Conservation (phyloP, 2,329 filamentous ascomycete species). For the Rutstroemia sp. region DNA sequence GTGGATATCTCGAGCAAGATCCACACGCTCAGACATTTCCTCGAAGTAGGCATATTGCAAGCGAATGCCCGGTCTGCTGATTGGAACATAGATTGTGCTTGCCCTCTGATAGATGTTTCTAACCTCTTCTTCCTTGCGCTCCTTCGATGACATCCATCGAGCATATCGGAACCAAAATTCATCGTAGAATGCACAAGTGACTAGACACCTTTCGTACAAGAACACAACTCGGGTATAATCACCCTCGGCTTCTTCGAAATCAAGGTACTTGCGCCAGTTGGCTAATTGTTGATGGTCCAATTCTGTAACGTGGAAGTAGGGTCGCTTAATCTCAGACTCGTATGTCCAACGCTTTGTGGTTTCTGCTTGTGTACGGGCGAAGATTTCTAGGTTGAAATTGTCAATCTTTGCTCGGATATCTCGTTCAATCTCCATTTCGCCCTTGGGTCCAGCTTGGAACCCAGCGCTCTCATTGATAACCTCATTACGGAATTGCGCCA, state of each 20-base stretch:
- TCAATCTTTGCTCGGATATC: conserved; percentile 78
- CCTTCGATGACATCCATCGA: conserved; percentile 81
- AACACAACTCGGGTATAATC: conserved; percentile 69
- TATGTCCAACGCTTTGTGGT: conserved; percentile 92
- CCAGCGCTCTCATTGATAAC: conserved; percentile 57
- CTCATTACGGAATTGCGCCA: conserved; percentile 64
- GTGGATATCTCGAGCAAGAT: conserved; percentile 79
- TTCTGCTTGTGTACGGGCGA: conserved; percentile 75
- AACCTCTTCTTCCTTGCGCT: conserved; percentile 78
- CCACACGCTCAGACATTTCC: conserved; percentile 69
- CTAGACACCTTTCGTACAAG: conserved; percentile 87
- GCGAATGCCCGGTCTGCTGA: conserved; percentile 75
- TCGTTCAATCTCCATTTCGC: conserved; percentile 73
- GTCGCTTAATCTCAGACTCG: conserved; percentile 88
- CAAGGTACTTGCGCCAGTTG: conserved; percentile 95
- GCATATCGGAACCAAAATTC: conserved; percentile 98
- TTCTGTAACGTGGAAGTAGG: conserved; percentile 94
- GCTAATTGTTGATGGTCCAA: conserved; percentile 75
- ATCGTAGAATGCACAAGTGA: conserved; percentile 90
- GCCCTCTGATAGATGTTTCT: conserved; percentile 89
- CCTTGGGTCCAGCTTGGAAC: conserved; percentile 46
- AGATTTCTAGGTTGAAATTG: conserved; percentile 70
- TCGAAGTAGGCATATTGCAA: conserved; percentile 94
- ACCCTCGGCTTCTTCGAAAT: conserved; percentile 86
- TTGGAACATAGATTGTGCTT: conserved; percentile 75